These are phyloP conservation scores for Verbena officinalis DNA, from an alignment of 257 asterid species.

Conservation along the genomic window DNA sequence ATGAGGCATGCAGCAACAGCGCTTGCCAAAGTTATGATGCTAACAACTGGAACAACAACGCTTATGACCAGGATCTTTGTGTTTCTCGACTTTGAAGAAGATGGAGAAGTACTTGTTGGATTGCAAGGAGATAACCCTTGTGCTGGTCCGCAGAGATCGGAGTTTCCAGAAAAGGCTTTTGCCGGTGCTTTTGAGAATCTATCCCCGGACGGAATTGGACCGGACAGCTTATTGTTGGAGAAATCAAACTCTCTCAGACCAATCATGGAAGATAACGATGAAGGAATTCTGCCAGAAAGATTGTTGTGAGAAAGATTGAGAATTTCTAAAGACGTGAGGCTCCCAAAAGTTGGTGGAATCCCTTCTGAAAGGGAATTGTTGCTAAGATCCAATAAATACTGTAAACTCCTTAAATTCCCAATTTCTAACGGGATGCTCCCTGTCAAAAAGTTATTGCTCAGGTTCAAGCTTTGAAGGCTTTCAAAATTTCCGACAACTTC, in stretches of 20 bases:
- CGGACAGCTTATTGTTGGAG: conserved; percentile 70
- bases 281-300: conserved; percentile 70
- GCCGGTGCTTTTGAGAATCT: conserved; percentile 49
- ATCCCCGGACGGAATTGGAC: conserved; percentile 54
- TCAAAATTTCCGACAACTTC: conserved; percentile 46
- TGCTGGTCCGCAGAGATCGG: conserved; percentile 70
- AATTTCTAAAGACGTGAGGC: conserved; percentile 49
- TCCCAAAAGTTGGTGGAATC: conserved; percentile 62
- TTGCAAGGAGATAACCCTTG: conserved; percentile 58
- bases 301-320: conserved; percentile 69
- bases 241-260: conserved; percentile 62
- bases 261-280: conserved; percentile 50
- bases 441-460: conserved; percentile 56
- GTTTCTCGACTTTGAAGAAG: conserved; percentile 39
- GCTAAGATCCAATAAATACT: conserved; percentile 62
- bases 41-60: conserved; percentile 48
- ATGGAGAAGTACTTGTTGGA: conserved; percentile 7
- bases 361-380: conserved; percentile 58
- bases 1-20: conserved; percentile 34
- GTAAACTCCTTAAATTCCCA: conserved; percentile 53
- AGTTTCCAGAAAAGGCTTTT: conserved; percentile 50
- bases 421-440: conserved; percentile 63
- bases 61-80: conserved; percentile 45
- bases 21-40: conserved; percentile 48
- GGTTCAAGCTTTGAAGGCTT: conserved; percentile 45